Base-by-base conservation (phyloP, 1,284 basidiomycete species). In the Ustilago xerochloae region DNA sequence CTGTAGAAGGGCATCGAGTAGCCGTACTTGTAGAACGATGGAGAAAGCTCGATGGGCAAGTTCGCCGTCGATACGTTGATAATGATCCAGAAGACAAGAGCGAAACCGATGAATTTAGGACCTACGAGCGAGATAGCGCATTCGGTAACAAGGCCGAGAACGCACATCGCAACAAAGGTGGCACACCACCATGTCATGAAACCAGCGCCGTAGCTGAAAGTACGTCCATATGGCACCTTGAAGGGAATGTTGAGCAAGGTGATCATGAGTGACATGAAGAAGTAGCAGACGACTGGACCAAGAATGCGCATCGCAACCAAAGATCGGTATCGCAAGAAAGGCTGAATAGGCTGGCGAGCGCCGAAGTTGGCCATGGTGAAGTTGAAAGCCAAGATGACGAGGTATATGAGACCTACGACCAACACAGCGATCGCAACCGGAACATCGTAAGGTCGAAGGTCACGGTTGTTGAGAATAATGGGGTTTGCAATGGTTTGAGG, bases 331-430 rank as follows among this genome's bases (percentile, higher is more conserved):
- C 55, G 58, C 10, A 83, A 62, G 55, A 72, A 77, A 6, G 63
- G 65, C 35, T 78, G 72, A 22, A 83, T 52, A 7, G 48, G 45
- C 36, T 75, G 64, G 3, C 81, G 79, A 6, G 60, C 43, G 5
- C 36, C 63, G 15, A 77, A 75, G 54, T 54, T 58, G 20, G 74
- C 79, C 78, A 83, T 75, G 13, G 77, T 78, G 0, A 70, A 33
- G 52, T 76, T 84, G 64, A 81, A 87, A 65, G 86, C 69, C 20
- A 86, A 80, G 64, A 93, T 91, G 55, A 89, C 85, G 45, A 91
- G 86, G 85, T 92, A 93, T 64, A 93, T 90, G 6, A 91, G 86
- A 26, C 91, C 92, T 26, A 93, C 91, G 64, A 90, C 91, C 39
- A 89, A 88, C 45, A 90, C 88, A 0, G 92, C 92, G 10, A 88